Evolutionary conservation across 805 yeast species (phyloP).

Genomic region (Saturnispora silvae): DNA sequence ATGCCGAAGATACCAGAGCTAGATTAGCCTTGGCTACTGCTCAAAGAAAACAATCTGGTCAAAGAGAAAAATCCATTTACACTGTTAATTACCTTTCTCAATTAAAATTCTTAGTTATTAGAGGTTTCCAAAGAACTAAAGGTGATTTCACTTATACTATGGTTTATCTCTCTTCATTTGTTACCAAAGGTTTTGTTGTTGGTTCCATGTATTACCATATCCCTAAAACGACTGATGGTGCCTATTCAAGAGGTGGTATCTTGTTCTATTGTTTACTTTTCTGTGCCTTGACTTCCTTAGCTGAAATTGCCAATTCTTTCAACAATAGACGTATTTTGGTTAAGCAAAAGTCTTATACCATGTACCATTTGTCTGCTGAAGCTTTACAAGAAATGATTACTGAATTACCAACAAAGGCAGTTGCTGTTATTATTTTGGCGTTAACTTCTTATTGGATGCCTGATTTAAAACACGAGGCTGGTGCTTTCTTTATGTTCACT

Average conservation of each 20-base stretch:
- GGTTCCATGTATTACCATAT: slow-evolving; percentile 52
- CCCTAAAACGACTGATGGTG: slow-evolving; percentile 40
- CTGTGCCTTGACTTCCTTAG: slow-evolving; percentile 51
- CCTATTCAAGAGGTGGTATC: slow-evolving; percentile 52
- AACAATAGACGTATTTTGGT: slow-evolving; percentile 52
- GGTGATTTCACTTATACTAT: slow-evolving; percentile 52
- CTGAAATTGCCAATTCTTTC: slow-evolving; percentile 52
- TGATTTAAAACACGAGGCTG: slow-evolving; percentile 38
- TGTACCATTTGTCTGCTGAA: slow-evolving; percentile 56
- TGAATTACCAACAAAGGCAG: slow-evolving; percentile 46
- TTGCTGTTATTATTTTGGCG: slow-evolving; percentile 40
- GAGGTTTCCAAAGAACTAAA: slow-evolving; percentile 49
- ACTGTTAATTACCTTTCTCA: slow-evolving; percentile 38
- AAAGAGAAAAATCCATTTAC: slow-evolving; percentile 27
- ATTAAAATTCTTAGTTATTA: slow-evolving; percentile 38
- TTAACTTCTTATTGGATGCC: slow-evolving; percentile 43
- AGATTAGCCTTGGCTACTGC: slow-evolving; percentile 33
- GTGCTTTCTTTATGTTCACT: slow-evolving; percentile 42
- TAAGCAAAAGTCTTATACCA: slow-evolving; percentile 52
- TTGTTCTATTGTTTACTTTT: slow-evolving; percentile 50
- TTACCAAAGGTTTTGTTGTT: slow-evolving; percentile 47
- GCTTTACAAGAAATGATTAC: slow-evolving; percentile 51
- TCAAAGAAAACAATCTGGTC: slow-evolving; percentile 29
- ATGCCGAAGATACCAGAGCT: slow-evolving; percentile 30
- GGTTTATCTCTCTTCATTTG: slow-evolving; percentile 43